A percentile compares a stretch with the other conserved stretches of the same genome.
phyloP scores from a whole-genome alignment of 345 rosid species.

The Mallotus nudiflorus region DNA sequence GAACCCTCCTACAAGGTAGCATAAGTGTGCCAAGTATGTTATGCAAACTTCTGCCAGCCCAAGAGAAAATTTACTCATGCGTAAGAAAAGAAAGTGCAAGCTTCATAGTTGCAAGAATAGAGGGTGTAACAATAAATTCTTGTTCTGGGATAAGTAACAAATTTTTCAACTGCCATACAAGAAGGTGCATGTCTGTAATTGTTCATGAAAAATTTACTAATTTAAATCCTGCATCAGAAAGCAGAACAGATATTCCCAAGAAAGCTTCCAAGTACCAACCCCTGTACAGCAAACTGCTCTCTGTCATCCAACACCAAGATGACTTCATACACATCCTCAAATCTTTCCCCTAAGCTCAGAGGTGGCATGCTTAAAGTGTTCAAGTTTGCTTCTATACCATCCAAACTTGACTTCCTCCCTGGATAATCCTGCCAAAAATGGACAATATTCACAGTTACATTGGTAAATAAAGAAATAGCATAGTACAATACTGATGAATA shows the following conservation, averaged over 20 bases:
- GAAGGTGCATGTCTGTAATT: background rate
- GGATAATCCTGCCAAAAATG: slow-evolving; percentile 27
- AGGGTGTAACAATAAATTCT: background rate
- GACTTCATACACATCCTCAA: slow-evolving; percentile 76
- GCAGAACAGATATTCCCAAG: background rate
- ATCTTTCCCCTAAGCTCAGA: slow-evolving; percentile 66
- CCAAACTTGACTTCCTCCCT: slow-evolving; percentile 33
- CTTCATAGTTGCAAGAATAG: background rate
- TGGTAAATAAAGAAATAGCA: background rate
- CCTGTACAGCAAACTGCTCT: slow-evolving; percentile 68
- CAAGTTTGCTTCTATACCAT: slow-evolving; percentile 31
- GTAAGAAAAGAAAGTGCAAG: background rate
- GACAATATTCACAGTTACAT: slow-evolving; percentile 3
- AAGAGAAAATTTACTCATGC: background rate
- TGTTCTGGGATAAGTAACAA: background rate
- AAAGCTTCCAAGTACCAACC: slow-evolving; percentile 48
- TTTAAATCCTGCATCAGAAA: background rate
- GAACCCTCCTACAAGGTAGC: background rate
- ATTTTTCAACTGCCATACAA: background rate
- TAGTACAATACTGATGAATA: background rate
- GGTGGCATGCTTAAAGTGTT: slow-evolving; percentile 59
- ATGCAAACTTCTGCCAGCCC: background rate
- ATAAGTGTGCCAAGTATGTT: background rate
- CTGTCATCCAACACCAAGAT: slow-evolving; percentile 77
- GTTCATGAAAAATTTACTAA: background rate